Percentiles rank a stretch among this genome's conserved stretches.
Conservation (phyloP, 2,329 filamentous ascomycete species). For the Cladophialophora bantiana region DNA sequence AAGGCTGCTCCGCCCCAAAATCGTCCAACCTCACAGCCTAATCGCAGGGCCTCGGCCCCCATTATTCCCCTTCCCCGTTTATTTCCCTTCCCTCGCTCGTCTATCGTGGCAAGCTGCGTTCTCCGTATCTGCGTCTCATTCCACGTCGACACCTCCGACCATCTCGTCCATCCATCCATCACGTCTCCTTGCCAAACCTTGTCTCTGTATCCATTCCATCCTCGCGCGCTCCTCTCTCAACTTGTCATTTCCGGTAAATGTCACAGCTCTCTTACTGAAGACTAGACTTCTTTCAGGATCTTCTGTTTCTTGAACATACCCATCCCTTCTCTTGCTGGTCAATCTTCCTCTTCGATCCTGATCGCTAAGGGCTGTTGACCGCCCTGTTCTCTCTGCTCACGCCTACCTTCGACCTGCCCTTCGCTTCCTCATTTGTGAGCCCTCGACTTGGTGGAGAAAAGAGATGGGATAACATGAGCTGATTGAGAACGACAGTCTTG, state of each 20-base stretch:
- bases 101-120: slow-evolving; percentile 9
- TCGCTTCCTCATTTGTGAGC: slow-evolving; percentile 29
- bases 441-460: slow-evolving; percentile 1
- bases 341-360: slow-evolving; percentile 28
- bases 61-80: slow-evolving; percentile 1
- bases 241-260: slow-evolving; percentile 39
- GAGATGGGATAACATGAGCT: slow-evolving; percentile 15
- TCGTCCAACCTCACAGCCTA: not conserved
- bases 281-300: slow-evolving; percentile 27
- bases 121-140: slow-evolving; percentile 8
- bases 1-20: not conserved
- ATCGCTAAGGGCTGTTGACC: slow-evolving; percentile 32
- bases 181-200: slow-evolving; percentile 15
- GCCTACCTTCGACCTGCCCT: slow-evolving; percentile 22
- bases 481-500: slow-evolving; percentile 19
- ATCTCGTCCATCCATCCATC: slow-evolving; percentile 11
- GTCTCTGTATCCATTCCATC: slow-evolving; percentile 14
- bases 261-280: slow-evolving; percentile 27
- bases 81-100: slow-evolving; percentile 11
- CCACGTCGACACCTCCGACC: slow-evolving; percentile 2
- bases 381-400: slow-evolving; percentile 18
- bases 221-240: slow-evolving; percentile 16
- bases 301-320: slow-evolving; percentile 30
- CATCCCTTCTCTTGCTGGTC: slow-evolving; percentile 34
- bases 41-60: slow-evolving; percentile 12